Percentiles rank a stretch among this genome's conserved stretches.
Evolutionary conservation across 768 basidiomycete genomes (phyloP).

Genomic region (Suillus decipiens): DNA sequence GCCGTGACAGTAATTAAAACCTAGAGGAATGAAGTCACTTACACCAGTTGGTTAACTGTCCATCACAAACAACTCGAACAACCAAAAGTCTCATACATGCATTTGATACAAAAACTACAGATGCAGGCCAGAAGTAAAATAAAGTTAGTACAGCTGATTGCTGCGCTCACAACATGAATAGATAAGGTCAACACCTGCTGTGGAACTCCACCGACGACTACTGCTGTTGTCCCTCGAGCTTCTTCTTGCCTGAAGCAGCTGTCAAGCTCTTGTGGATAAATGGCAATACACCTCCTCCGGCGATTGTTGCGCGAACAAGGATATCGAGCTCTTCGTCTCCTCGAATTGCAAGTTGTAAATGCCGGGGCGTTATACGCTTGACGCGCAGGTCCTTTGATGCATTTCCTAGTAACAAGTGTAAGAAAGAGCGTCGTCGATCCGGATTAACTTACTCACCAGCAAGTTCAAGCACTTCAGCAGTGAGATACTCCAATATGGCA

Average conservation of each 20-base stretch:
- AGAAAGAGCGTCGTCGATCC: background rate
- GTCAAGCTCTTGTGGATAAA: conserved; percentile 89
- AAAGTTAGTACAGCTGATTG: conserved; percentile 1
- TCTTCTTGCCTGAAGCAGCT: conserved; percentile 46
- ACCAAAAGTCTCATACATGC: background rate
- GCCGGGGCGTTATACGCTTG: conserved; percentile 95
- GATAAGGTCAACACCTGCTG: conserved; percentile 5
- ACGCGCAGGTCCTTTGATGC: conserved; percentile 97
- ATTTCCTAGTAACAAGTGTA: conserved; percentile 59
- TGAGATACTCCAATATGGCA: conserved; percentile 94
- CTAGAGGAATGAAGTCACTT: background rate
- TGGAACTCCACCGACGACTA: conserved; percentile 1
- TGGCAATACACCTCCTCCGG: conserved; percentile 84
- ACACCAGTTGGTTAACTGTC: background rate
- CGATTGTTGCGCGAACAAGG: conserved; percentile 91
- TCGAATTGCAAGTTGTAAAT: conserved; percentile 93
- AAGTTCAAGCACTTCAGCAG: conserved; percentile 93
- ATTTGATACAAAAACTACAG: conserved; percentile 8
- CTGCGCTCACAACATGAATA: background rate
- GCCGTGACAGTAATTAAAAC: background rate
- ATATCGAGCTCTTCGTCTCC: conserved; percentile 98
- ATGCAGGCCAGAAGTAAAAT: background rate
- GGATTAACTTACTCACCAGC: conserved; percentile 60
- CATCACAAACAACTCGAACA: background rate
- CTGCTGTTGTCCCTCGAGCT: conserved; percentile 38